Evolutionary conservation across 2,329 filamentous ascomycete genomes (phyloP), one percentile per base, ranked within the genome.

Genomic region (Cladophialophora psammophila): DNA sequence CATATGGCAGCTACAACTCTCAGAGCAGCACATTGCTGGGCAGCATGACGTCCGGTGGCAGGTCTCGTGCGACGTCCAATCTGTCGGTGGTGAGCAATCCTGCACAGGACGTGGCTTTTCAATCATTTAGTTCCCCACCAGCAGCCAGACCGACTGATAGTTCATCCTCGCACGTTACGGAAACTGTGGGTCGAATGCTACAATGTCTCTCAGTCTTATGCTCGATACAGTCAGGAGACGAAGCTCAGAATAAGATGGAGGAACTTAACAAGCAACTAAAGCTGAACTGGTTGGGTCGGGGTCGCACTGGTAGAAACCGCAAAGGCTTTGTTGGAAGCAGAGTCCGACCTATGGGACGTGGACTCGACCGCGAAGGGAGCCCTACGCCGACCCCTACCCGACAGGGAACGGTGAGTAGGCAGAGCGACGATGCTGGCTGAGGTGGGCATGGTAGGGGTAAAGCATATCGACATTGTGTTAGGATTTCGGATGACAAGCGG

Each of bases 171-270:
- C 88, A 95, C 75, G 88, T 98, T 62, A 97, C 95, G 0, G 94
- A 98, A 73, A 97, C 94, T 72, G 94, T 97, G 0, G 95, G 93
- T 0, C 85, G 94, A 59, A 96, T 99, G 92, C 83, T 99, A 70
- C 95, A 99, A 81, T 99, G 95, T 78, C 90, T 98, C 79, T 94
- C 91, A 76, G 93, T 99, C 7, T 83, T 99, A 26, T 91, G 92
- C 2, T 90, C 89, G 69, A 87, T 96, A 12, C 90, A 88, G 74
- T 88, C 85, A 0, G 87, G 86, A 9, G 92, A 96, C 70, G 88
- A 90, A 42, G 85, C 87, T 1, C 92, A 94, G 76, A 86, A 85
- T 64, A 92, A 90, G 79, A 91, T 98, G 74, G 91, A 94, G 69
- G 87, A 94, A 74, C 82, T 99, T 69, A 93, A 91, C 65, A 90